Evolutionary conservation across 176 grass and related monocot species (phyloP).

Genomic region (Oryza australiensis): DNA sequence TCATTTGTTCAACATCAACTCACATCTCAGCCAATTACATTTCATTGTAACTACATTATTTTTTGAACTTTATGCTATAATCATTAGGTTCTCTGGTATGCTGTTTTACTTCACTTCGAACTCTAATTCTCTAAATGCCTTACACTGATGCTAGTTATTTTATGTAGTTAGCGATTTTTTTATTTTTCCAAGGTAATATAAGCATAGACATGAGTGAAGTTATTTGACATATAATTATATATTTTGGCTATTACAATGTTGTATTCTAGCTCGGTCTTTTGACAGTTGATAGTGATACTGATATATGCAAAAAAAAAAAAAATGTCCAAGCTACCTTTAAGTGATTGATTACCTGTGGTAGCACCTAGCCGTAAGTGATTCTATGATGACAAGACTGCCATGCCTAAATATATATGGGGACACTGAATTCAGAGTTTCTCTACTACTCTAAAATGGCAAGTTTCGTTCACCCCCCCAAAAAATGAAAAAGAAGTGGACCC

Average conservation of each 20-base stretch:
- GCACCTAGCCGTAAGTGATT: neutral
- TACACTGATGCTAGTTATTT: neutral
- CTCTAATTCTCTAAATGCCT: neutral
- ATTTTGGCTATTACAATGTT: constrained; percentile 4
- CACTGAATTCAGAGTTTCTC: constrained; percentile 10
- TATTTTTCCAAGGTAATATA: neutral
- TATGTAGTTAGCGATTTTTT: neutral
- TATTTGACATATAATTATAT: neutral
- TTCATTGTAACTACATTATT: constrained; percentile 18
- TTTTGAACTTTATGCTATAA: neutral
- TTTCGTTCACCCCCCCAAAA: too few relatives aligned
- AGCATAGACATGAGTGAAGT: neutral
- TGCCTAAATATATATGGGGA: neutral
- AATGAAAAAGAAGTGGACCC: too few relatives aligned
- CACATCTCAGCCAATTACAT: neutral
- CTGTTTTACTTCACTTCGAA: constrained; percentile 2
- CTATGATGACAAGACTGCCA: neutral
- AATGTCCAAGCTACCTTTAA: neutral
- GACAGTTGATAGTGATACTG: neutral
- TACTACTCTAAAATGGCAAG: too few relatives aligned
- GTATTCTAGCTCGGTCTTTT: neutral
- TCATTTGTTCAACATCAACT: neutral
- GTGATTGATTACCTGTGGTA: neutral
- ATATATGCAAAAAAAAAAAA: neutral
- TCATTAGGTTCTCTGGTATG: constrained; percentile 5